Conservation (phyloP, 352 stramenopile genomes). For the Phytophthora colocasiae region DNA sequence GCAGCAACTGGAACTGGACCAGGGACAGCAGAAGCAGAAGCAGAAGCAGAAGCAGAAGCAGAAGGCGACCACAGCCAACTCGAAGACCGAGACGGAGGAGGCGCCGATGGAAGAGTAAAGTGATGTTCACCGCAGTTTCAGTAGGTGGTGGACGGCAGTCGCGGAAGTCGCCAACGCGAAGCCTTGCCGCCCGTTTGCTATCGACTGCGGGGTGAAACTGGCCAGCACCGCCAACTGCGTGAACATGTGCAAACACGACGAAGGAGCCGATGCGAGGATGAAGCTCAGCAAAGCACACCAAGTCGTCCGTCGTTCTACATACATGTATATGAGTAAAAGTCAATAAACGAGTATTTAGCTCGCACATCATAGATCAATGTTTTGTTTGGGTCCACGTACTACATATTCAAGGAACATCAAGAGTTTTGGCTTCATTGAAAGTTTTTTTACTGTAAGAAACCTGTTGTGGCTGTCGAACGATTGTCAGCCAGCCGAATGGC, state of each 20-base stretch:
- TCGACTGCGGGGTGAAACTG: slow-evolving; percentile 50
- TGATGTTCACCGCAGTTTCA: slow-evolving; percentile 31
- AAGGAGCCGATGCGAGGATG: slow-evolving; percentile 53
- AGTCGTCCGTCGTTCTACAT: slow-evolving; percentile 50
- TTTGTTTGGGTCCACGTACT: not conserved
- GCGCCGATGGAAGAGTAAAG: too few relatives aligned
- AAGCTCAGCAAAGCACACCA: slow-evolving; percentile 65
- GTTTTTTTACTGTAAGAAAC: too few relatives aligned
- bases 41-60: too few relatives aligned
- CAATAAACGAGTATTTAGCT: not conserved
- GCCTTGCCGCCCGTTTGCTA: slow-evolving; percentile 44
- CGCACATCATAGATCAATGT: too few relatives aligned
- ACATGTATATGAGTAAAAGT: not conserved
- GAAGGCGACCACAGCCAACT: too few relatives aligned
- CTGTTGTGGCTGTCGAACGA: too few relatives aligned
- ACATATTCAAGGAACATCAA: slow-evolving; percentile 66
- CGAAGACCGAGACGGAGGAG: too few relatives aligned
- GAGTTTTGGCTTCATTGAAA: too few relatives aligned
- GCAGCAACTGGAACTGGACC: too few relatives aligned
- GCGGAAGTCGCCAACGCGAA: slow-evolving; percentile 65
- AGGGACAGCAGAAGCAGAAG: too few relatives aligned
- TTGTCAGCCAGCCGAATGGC: too few relatives aligned
- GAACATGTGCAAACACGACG: slow-evolving; percentile 52
- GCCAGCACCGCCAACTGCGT: slow-evolving; percentile 70
- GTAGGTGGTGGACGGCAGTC: slow-evolving; percentile 52